Evolutionary conservation across 305 asterid genomes (phyloP), one percentile per base, ranked within the genome.

Genomic region (Fraxinus sp.): DNA sequence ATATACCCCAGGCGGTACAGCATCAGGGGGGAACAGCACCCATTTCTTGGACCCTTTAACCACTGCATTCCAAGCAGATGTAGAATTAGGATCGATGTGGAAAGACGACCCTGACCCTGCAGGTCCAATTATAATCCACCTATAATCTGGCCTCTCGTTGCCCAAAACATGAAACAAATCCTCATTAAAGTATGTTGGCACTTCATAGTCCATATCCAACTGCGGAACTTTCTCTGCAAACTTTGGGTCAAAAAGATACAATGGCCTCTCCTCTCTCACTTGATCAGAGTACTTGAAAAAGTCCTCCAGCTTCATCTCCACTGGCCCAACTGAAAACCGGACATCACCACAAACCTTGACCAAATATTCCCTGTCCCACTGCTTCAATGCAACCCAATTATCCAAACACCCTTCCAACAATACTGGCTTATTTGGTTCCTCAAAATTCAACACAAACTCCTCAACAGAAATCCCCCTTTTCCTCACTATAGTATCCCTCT

Each of bases 31-130:
- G 73, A 96, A 95, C 84, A 96, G 73, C 36, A 96, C 89, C 98
- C 99, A 96, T 90, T 96, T 96, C 89, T 96, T 96, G 82, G 98
- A 93, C 32, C 99, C 99, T 83, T 92, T 92, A 62, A 92, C 86
- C 86, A 96, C 92, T 0, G 99, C 99, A 89, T 95, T 96, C 99
- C 99, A 96, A 86, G 98, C 98, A 16, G 99, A 95, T 39, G 99
- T 96, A 7, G 98, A 93, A 89, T 96, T 96, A 79, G 98, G 99
- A 88, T 96, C 99, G 11, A 96, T 92, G 85, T 93, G 98, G 80
- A 96, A 96, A 3, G 99, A 96, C n/a, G 99, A 95, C 20, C 99
- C 98, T 0, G 98, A 95, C 78, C 99, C 98, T 18, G 97, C 95
- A 5, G 98, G 98, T 71, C 99, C 98, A 62, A 96, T 92, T 73